Base-by-base conservation (phyloP, 768 basidiomycete species). In the Jaapia argillacea region DNA sequence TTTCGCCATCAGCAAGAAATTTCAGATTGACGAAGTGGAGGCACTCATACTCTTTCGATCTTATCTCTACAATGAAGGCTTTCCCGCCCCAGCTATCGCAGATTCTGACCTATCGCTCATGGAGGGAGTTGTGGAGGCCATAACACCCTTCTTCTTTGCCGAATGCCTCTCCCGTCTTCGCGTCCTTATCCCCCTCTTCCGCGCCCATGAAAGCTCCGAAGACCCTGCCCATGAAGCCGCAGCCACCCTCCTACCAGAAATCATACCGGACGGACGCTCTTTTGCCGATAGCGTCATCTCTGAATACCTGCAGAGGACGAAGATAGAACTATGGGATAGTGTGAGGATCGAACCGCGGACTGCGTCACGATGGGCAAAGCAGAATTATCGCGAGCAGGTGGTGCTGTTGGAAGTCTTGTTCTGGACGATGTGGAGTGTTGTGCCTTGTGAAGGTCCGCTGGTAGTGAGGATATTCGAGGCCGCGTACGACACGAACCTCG, bases 381-480 rank as follows among this genome's bases (percentile, higher is more conserved):
- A 89, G 59, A 82, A 77, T 53, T 55, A 72, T 24, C 76, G 74
- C 53, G 82, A 92, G 54, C 93, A 94, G 58, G 64, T 90, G 33
- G 78, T 80, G 7, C 56, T 91, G 35, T 65, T 96, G 40, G 89
- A 96, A 51, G 76, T 93, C 25, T 68, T 96, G 36, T 97, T 96
- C 61, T 88, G 87, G 77, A 72, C 79, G 4, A 81, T 91, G 75
- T 93, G 84, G 79, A 78, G 74, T 10, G 74, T 76, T 7, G 61
- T 16, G 10, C 21, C 80, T 0, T 81, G 85, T 51, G 72, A 68
- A 27, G 85, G 81, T 2, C 63, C 72, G 3, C 54, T 84, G 44
- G 79, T 88, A 23, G 67, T 71, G 50, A 64, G 66, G 43, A 71
- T 91, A 27, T 77, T 79, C 57, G 70, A 80, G 46, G 69, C 77